Conservation (phyloP, 176 grass and related monocot species). For the Tillandsia fasciculata region DNA sequence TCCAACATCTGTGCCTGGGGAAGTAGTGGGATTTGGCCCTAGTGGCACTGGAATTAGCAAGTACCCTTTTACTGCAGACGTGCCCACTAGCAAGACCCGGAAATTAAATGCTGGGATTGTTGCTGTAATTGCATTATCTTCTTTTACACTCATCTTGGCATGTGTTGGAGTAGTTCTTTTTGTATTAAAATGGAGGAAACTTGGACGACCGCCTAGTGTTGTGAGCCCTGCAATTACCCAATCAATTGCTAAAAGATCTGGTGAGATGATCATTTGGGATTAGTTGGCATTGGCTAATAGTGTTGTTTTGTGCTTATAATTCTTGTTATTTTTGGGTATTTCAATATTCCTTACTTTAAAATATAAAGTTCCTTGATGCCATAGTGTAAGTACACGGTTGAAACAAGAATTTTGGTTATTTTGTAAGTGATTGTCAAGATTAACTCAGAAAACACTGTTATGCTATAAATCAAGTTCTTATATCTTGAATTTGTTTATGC, state of each 20-base stretch:
- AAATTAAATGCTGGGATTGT: slow-evolving; percentile 74
- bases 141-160: slow-evolving; percentile 42
- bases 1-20: slow-evolving; percentile 39
- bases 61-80: slow-evolving; percentile 52
- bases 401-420: no score
- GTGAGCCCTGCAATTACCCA: slow-evolving; percentile 33
- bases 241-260: slow-evolving; percentile 56
- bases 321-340: background rate
- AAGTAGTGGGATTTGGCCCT: slow-evolving; percentile 23
- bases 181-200: slow-evolving; percentile 45
- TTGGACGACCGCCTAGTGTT: slow-evolving; percentile 26
- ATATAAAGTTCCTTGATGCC: no score
- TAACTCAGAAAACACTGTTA: no score
- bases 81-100: slow-evolving; percentile 31
- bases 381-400: no score
- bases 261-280: slow-evolving; percentile 21
- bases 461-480: no score
- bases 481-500: no score
- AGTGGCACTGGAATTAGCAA: slow-evolving; percentile 16
- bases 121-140: slow-evolving; percentile 49
- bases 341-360: background rate
- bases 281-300: background rate
- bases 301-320: background rate
- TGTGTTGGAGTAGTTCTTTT: slow-evolving; percentile 43
- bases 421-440: no score